These are phyloP conservation scores for Camellia granthamiana DNA, from an alignment of 148 eudicot species.

Conservation along the genomic window DNA sequence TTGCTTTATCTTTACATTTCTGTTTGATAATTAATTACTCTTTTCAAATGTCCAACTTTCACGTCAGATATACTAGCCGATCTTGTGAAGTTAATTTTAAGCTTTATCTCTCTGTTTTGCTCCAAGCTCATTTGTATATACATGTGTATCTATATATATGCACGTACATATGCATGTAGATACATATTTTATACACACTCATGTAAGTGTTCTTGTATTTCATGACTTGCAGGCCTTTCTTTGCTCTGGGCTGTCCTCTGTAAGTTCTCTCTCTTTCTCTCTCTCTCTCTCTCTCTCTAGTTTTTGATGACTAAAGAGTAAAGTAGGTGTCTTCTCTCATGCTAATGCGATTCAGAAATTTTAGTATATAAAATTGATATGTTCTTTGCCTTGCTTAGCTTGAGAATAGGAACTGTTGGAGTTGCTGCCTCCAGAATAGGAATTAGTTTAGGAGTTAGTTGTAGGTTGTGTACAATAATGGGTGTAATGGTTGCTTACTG, in stretches of 20 bases:
- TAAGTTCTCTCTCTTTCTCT: constrained; percentile 11
- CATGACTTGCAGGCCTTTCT: constrained; percentile 25
- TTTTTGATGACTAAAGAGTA: neutral
- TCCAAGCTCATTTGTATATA: neutral
- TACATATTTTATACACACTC: neutral
- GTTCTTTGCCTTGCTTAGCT: neutral
- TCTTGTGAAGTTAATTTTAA: neutral
- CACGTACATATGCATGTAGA: neutral
- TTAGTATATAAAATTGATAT: neutral
- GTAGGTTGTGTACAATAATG: too few relatives aligned
- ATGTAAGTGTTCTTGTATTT: neutral
- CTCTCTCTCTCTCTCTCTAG: constrained; percentile 7
- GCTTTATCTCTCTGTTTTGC: neutral
- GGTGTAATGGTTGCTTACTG: too few relatives aligned
- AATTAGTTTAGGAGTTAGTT: too few relatives aligned
- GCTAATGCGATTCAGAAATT: neutral
- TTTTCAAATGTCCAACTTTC: neutral
- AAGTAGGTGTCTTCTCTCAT: neutral
- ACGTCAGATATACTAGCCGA: neutral
- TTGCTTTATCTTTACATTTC: neutral
- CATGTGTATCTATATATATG: neutral
- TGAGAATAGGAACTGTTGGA: too few relatives aligned
- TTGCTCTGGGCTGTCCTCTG: constrained; percentile 32
- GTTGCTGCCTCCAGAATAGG: too few relatives aligned
- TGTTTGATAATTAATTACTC: neutral